phyloP scores from a whole-genome alignment of 306 rosid genomes.

The Quillaja saponaria region DNA sequence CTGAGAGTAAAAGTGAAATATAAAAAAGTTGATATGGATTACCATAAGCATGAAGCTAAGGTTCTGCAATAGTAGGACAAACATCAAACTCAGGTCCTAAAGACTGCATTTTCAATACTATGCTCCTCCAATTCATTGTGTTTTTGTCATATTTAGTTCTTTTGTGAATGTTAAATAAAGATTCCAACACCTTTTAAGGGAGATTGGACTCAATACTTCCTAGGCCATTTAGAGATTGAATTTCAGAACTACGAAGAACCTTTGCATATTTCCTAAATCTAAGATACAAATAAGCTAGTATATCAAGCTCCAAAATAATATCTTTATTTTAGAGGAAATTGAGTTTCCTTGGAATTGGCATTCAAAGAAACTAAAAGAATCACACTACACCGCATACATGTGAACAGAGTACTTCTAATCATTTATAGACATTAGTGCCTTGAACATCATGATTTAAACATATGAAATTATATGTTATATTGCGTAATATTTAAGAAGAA shows the following conservation, averaged over 20 bases:
- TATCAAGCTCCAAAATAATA: conserved; percentile 31
- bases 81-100: conserved; percentile 83
- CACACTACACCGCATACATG: neutral
- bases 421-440: neutral
- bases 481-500: too few species aligned
- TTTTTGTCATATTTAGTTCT: conserved; percentile 58
- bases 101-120: conserved; percentile 74
- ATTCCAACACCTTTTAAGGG: conserved; percentile 84
- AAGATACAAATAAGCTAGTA: conserved; percentile 37
- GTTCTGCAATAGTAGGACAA: conserved; percentile 39
- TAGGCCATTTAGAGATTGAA: conserved; percentile 38
- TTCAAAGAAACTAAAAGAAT: conserved; percentile 2
- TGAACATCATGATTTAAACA: neutral
- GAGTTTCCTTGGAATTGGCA: conserved; percentile 7
- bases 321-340: conserved; percentile 12
- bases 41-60: conserved; percentile 50
- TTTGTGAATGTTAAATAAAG: conserved; percentile 66
- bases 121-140: conserved; percentile 78
- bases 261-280: conserved; percentile 73
- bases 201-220: conserved; percentile 52
- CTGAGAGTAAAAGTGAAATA: conserved; percentile 19
- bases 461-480: too few species aligned
- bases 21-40: conserved; percentile 22
- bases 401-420: neutral
- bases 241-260: conserved; percentile 58